Evolutionary conservation across 345 rosid species (phyloP).

Genomic region (Dimocarpus longan): DNA sequence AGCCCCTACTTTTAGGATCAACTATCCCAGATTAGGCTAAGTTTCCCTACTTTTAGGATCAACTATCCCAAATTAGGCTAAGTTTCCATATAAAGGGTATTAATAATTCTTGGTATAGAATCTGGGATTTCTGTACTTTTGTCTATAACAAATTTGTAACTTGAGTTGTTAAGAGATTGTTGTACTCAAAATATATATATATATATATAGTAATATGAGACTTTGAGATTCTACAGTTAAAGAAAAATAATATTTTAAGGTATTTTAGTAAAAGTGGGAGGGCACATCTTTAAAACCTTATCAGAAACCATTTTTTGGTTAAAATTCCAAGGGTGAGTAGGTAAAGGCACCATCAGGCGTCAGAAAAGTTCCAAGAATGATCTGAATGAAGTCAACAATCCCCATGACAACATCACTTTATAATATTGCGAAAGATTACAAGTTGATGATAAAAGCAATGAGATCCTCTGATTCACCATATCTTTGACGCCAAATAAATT

Average conservation of each 20-base stretch:
- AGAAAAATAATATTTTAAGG: too few relatives aligned
- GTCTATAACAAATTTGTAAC: too few relatives aligned
- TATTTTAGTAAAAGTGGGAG: too few relatives aligned
- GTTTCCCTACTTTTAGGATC: not conserved
- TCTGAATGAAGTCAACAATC: conserved; percentile 13
- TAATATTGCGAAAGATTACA: not conserved
- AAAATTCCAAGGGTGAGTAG: not conserved
- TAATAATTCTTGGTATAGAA: not conserved
- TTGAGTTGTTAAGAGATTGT: too few relatives aligned
- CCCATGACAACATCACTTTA: not conserved
- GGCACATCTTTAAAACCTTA: too few relatives aligned
- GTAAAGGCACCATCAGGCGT: not conserved
- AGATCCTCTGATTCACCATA: not conserved
- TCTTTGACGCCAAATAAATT: not conserved
- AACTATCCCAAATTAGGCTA: conserved; percentile 12
- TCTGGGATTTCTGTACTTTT: not conserved
- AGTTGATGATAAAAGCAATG: not conserved
- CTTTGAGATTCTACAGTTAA: too few relatives aligned
- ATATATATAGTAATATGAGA: too few relatives aligned
- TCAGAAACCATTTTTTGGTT: too few relatives aligned
- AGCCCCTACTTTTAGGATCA: conserved; percentile 2
- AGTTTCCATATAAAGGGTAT: not conserved
- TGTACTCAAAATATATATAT: too few relatives aligned
- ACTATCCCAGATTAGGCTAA: conserved; percentile 11
- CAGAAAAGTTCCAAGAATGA: conserved; percentile 1